Conservation (phyloP, 2,329 filamentous ascomycete species). For the Penicillium glabrum region DNA sequence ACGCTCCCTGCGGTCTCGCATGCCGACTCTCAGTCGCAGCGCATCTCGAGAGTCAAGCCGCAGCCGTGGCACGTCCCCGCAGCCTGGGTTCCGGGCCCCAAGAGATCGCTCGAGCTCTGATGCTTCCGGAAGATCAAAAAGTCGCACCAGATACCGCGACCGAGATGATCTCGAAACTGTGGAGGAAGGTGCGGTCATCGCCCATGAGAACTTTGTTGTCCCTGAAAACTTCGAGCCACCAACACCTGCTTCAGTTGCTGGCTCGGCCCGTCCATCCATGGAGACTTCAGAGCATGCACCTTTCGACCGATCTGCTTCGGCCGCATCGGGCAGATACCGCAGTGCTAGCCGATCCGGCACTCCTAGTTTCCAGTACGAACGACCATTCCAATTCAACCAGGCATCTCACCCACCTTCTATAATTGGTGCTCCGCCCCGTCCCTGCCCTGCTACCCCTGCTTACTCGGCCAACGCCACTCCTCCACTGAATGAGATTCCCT, state of each 20-base stretch:
- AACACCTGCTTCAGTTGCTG: conserved; percentile 28
- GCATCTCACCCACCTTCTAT: conserved; percentile 29
- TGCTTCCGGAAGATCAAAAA: conserved; percentile 54
- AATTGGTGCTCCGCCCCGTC: conserved; percentile 42
- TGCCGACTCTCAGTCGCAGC: conserved; percentile 34
- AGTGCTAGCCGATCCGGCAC: conserved; percentile 40
- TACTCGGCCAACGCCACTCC: conserved; percentile 56
- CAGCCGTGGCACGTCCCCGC: conserved; percentile 38
- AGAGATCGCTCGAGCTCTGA: conserved; percentile 58
- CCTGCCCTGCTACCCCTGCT: conserved; percentile 46
- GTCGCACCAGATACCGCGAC: conserved; percentile 52
- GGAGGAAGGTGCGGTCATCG: conserved; percentile 43
- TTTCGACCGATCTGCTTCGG: conserved; percentile 40
- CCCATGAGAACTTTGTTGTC: conserved; percentile 25
- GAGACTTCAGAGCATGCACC: conserved; percentile 29
- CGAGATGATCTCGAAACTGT: conserved; percentile 57
- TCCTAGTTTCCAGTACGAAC: conserved; percentile 35
- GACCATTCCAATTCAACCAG: conserved; percentile 30
- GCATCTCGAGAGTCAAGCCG: conserved; percentile 35
- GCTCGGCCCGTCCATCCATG: conserved; percentile 39
- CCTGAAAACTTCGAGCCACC: conserved; percentile 28
- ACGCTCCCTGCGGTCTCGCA: conserved; percentile 27
- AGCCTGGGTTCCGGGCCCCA: conserved; percentile 39
- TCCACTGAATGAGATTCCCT: conserved; percentile 47
- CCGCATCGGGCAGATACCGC: conserved; percentile 39